These are phyloP conservation scores for Bipolaris oryzae DNA, from an alignment of 2,329 filamentous ascomycete species.

Conservation along the genomic window DNA sequence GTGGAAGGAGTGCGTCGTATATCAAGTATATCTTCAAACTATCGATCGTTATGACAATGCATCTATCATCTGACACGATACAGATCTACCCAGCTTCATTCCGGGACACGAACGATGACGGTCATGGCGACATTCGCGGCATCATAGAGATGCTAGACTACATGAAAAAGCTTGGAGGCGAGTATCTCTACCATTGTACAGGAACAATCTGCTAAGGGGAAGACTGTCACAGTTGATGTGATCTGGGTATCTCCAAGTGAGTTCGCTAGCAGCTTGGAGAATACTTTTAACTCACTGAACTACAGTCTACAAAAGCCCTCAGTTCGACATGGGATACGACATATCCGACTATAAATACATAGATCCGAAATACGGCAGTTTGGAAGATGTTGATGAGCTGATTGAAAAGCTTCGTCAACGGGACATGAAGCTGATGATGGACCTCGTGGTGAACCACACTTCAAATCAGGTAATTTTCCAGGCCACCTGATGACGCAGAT, in stretches of 20 bases:
- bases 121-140: conserved; percentile 62
- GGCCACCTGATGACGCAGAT: no score
- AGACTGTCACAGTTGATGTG: conserved; percentile 33
- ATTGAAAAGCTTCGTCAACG: conserved; percentile 45
- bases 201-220: no score
- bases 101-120: conserved; percentile 62
- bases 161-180: conserved; percentile 53
- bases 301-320: conserved; percentile 51
- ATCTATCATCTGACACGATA: no score
- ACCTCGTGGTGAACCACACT: conserved; percentile 52
- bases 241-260: conserved; percentile 48
- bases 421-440: conserved; percentile 50
- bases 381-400: conserved; percentile 48
- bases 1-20: conserved; percentile 67
- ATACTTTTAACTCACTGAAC: no score
- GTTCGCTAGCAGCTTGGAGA: no score
- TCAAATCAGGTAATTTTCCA: conserved; percentile 22
- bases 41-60: not conserved
- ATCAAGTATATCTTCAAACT: conserved; percentile 50
- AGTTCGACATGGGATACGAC: conserved; percentile 52
- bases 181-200: no score
- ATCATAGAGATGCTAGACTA: conserved; percentile 64
- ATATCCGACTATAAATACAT: conserved; percentile 51
- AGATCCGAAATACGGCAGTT: conserved; percentile 47
- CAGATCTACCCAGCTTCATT: conserved; percentile 66